Evolutionary conservation across 208 protist genomes (phyloP).

Genomic region (Entamoeba nuttalli): DNA sequence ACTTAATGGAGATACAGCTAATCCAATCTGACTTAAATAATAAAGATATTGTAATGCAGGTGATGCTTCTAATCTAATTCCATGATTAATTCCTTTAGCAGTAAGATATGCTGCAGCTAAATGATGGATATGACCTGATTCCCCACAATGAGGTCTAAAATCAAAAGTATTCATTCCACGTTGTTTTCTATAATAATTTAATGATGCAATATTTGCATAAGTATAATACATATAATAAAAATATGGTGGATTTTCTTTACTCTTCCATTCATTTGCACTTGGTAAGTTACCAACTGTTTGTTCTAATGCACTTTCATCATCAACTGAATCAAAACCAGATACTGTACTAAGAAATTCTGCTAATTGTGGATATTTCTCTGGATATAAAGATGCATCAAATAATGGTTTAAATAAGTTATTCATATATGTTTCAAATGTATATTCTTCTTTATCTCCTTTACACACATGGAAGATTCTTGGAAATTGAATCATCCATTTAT

Average conservation of each 20-base stretch:
- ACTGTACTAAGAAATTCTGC: slow-evolving; percentile 83
- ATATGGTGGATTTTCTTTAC: slow-evolving; percentile 86
- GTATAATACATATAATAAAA: slow-evolving; percentile 93
- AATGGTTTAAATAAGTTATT: slow-evolving; percentile 80
- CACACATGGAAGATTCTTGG: background rate
- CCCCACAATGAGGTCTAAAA: slow-evolving; percentile 85
- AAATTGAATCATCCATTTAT: slow-evolving; percentile 25
- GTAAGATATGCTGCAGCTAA: slow-evolving; percentile 51
- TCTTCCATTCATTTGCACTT: slow-evolving; percentile 68
- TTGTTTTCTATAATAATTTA: slow-evolving; percentile 76
- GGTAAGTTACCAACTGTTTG: background rate
- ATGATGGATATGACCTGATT: slow-evolving; percentile 56
- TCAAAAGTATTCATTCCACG: slow-evolving; percentile 69
- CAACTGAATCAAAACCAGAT: slow-evolving; percentile 83
- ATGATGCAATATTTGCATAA: slow-evolving; percentile 84
- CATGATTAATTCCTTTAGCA: slow-evolving; percentile 79
- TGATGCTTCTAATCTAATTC: slow-evolving; percentile 22
- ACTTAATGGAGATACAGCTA: slow-evolving; percentile 92
- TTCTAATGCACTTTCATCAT: slow-evolving; percentile 87
- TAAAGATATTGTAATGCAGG: slow-evolving; percentile 87
- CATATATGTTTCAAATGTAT: background rate
- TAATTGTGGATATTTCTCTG: slow-evolving; percentile 71
- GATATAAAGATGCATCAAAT: slow-evolving; percentile 85
- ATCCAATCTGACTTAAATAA: slow-evolving; percentile 84
- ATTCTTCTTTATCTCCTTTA: background rate